Conservation (phyloP, 257 asterid genomes). For the Nicotiana undulata region DNA sequence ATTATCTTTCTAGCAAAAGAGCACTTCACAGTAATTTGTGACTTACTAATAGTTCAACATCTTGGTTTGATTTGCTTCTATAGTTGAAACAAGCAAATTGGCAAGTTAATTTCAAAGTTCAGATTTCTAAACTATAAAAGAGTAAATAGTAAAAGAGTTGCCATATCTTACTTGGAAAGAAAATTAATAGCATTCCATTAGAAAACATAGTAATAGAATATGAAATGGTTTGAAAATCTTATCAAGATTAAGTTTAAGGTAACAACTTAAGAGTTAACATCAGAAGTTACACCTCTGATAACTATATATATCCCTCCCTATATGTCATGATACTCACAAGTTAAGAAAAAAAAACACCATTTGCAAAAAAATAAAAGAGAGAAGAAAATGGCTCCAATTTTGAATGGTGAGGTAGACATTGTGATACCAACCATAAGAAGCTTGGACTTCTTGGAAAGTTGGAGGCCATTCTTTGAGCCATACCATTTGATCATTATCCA, state of each 20-base stretch:
- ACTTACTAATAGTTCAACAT: neutral
- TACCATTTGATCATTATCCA: slow-evolving; percentile 41
- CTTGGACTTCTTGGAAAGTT: slow-evolving; percentile 31
- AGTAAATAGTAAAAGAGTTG: neutral
- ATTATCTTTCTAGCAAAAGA: neutral
- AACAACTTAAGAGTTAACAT: neutral
- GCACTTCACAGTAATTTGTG: neutral
- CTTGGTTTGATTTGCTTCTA: neutral
- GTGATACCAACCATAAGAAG: slow-evolving; percentile 40
- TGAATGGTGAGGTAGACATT: slow-evolving; percentile 35
- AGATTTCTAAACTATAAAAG: neutral
- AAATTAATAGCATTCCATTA: neutral
- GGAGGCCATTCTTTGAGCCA: slow-evolving; percentile 39
- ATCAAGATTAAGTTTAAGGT: neutral
- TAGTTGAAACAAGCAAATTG: neutral
- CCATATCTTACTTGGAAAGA: neutral
- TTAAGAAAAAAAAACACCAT: neutral
- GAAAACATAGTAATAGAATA: neutral
- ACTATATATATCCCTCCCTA: neutral
- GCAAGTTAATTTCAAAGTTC: neutral
- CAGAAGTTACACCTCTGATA: neutral
- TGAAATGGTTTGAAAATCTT: neutral
- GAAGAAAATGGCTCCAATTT: slow-evolving; percentile 13
- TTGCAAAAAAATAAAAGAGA: neutral
- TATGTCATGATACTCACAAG: neutral